Percentiles rank a stretch among this genome's conserved stretches.
phyloP scores from a whole-genome alignment of 257 asterid species.

The Knoxia roxburghii region DNA sequence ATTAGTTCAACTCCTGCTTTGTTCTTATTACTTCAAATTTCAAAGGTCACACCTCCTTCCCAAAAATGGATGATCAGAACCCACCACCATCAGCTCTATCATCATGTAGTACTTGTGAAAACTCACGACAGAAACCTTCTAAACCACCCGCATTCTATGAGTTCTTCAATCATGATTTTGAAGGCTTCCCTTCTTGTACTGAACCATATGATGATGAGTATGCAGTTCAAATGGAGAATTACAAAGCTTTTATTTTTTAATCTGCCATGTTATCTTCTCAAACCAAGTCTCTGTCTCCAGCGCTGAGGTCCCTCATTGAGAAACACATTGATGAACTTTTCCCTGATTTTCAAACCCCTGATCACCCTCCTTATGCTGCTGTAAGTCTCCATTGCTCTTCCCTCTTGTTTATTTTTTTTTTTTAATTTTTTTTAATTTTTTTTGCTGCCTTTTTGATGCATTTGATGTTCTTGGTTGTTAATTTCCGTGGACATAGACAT shows the following conservation, averaged over 20 bases:
- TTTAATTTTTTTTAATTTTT: too few relatives aligned
- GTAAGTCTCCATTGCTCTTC: constrained; percentile 22
- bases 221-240: constrained; percentile 25
- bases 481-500: neutral
- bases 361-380: constrained; percentile 60
- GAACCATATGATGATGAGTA: neutral
- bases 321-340: constrained; percentile 24
- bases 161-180: neutral
- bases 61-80: too few relatives aligned
- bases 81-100: too few relatives aligned
- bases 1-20: too few relatives aligned
- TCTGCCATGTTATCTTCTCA: constrained; percentile 26
- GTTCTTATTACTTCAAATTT: too few relatives aligned
- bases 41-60: too few relatives aligned
- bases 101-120: too few relatives aligned
- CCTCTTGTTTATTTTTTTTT: neutral
- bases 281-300: constrained; percentile 23
- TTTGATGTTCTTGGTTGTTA: neutral
- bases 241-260: constrained; percentile 30
- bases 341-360: constrained; percentile 35
- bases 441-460: too few relatives aligned
- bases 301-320: constrained; percentile 26
- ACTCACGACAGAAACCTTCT: too few relatives aligned
- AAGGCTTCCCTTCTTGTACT: neutral
- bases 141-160: neutral